Base-by-base conservation (phyloP, 805 yeast species). In the Ascoidea rubescens region DNA sequence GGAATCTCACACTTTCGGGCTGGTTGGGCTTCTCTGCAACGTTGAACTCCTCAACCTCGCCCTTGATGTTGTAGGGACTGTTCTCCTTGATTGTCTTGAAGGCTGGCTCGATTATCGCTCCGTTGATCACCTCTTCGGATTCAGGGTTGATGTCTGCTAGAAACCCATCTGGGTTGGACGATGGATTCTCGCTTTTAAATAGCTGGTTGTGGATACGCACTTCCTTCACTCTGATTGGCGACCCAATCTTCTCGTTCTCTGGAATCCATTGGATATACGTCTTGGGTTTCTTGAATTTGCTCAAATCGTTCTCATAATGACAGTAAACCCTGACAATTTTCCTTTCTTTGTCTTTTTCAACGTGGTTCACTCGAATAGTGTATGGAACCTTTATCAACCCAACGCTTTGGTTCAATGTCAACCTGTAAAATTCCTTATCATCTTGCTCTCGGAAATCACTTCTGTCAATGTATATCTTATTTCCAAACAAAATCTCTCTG, bases 181-280 rank as follows among this genome's bases (percentile, higher is more conserved):
- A 73, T 47, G 99, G 99, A 64, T 91, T 93, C 62, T 93, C 98
- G 51, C 91, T 82, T 56, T 80, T 79, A 77, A 93, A 93, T 58
- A 93, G 72, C 65, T 81, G 91, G 63, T 87, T 86, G 70, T 91
- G 89, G 56, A 87, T 74, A 68, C 98, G 81, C 31, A 90, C 85
- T 68, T 93, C 95, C 33, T 74, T 67, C 53, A 93, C 66, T 51
- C 67, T 67, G 48, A 84, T 72, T 4, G 91, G 90, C 7, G 88
- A 80, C 46, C 71, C 69, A 60, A 78, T 71, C 55, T 77, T 75
- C 37, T 71, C 69, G 28, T 82, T 72, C 56, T 80, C 79, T 50
- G 96, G 95, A 50, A 93, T 82, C 99, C 99, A 93, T 71, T 93
- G 99, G 63, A 93, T 89, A 65, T 74, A 93, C 7, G 99, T 90